These are phyloP conservation scores for Hyphodiscus hymeniophilus DNA, from an alignment of 495 filamentous ascomycete species.

Conservation along the genomic window DNA sequence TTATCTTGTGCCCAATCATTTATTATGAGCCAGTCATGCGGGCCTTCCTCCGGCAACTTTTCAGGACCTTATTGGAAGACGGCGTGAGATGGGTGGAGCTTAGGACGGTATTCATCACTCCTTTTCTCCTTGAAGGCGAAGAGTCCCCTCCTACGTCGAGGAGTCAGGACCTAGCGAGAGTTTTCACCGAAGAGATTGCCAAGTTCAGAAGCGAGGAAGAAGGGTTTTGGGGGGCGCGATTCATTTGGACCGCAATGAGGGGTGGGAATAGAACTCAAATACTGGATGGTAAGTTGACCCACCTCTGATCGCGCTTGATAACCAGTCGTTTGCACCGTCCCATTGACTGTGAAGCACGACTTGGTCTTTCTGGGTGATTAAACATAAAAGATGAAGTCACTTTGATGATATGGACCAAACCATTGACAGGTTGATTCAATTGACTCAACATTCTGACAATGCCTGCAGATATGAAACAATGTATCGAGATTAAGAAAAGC, in stretches of 20 bases:
- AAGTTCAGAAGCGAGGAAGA: slow-evolving; percentile 60
- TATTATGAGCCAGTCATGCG: slow-evolving; percentile 89
- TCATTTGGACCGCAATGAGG: slow-evolving; percentile 78
- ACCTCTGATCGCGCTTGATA: too few species aligned
- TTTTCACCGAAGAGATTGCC: slow-evolving; percentile 67
- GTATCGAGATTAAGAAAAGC: slow-evolving; percentile 63
- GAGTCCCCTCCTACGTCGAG: slow-evolving; percentile 50
- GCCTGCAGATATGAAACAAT: slow-evolving; percentile 59
- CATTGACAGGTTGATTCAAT: not conserved
- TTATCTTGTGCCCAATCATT: slow-evolving; percentile 57
- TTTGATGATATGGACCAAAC: not conserved
- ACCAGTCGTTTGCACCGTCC: not conserved
- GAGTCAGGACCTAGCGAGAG: slow-evolving; percentile 53
- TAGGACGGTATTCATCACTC: slow-evolving; percentile 46
- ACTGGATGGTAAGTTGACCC: slow-evolving; percentile 41
- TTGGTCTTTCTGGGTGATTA: too few species aligned
- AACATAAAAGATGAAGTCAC: too few species aligned
- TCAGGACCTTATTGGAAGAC: slow-evolving; percentile 60
- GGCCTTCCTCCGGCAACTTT: slow-evolving; percentile 57
- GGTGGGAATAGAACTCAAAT: slow-evolving; percentile 48
- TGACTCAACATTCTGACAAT: not conserved
- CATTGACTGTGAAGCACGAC: too few species aligned
- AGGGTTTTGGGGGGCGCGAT: slow-evolving; percentile 78
- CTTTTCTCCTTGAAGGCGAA: slow-evolving; percentile 49
- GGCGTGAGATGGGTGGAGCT: slow-evolving; percentile 75